Evolutionary conservation across 495 filamentous ascomycete species (phyloP), one percentile per base, ranked within the genome.

Genomic region (Lasiosphaeriaceae sp.): DNA sequence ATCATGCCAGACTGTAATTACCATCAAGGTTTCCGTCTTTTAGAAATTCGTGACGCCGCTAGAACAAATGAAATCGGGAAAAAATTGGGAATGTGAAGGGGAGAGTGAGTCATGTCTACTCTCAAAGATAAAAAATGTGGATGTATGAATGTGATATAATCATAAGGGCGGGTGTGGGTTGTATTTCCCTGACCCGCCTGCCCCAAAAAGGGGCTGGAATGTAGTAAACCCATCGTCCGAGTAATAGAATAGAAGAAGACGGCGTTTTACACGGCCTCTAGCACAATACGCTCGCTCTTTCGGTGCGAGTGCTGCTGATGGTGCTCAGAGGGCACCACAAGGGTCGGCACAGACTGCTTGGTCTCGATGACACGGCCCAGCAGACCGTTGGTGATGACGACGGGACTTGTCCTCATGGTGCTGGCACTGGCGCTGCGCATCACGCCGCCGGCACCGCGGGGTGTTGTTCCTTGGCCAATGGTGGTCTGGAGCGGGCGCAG

Each of bases 261-360:
- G 26, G 9, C 9, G 26, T 7, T 43, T 55, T 21, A 61, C 9
- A 67, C 55, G 61, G 59, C 57, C 47, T 80, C 76, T 17, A 78
- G 59, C n/a, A 80, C 69, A 20, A 76, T 69, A 54, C 74, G 69
- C 67, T 79, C 76, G 60, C 79, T 82, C 71, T 74, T 75, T 34
- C 72, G 69, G 53, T 76, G 61, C 29, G 20, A 19, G 45, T 68
- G 68, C 14, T 24, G 55, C 1, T 61, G 52, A 12, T 23, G 17
- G 9, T 19, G n/a, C 48, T 17, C 0, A n/a, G 19, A 35, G 16
- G 63, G 67, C 20, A 66, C 64, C 8, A 74, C 62, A 37, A 78
- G 43, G 5, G 59, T 71, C 4, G 73, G 74, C 62, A 69, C 70
- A 12, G 66, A 58, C 50, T 52, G 54, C 60, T 69, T 73, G 1